A percentile compares a stretch with the other conserved stretches of the same genome.
Conservation (phyloP, 768 basidiomycete genomes). For the Tylopilus sp. region DNA sequence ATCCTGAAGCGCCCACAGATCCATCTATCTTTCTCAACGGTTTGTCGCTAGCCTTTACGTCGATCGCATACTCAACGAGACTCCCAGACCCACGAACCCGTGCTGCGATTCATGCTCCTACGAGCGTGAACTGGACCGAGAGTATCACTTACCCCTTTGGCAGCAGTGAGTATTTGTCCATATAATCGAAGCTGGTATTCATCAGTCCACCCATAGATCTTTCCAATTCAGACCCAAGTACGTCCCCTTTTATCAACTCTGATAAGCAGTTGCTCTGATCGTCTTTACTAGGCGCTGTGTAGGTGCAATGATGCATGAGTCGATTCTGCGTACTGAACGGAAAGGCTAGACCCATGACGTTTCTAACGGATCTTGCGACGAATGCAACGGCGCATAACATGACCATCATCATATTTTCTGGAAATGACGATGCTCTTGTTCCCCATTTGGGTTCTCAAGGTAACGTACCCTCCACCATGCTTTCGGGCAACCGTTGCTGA, state of each 20-base stretch:
- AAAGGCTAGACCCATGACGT: constrained; percentile 51
- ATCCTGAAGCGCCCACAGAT: constrained; percentile 48
- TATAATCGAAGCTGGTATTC: background rate
- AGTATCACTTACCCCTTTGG: constrained; percentile 35
- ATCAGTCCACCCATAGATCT: constrained; percentile 14
- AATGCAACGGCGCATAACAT: constrained; percentile 54
- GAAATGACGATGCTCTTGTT: constrained; percentile 66
- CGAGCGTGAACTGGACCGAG: constrained; percentile 45
- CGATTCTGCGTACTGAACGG: constrained; percentile 7
- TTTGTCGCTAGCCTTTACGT: constrained; percentile 25
- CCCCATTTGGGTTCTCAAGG: constrained; percentile 63
- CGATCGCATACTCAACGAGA: background rate
- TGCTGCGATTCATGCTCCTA: constrained; percentile 66
- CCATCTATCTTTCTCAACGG: constrained; percentile 61
- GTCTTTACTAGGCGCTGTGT: constrained; percentile 32
- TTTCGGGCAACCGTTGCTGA: constrained; percentile 3
- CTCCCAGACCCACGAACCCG: constrained; percentile 49
- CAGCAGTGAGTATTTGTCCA: constrained; percentile 21
- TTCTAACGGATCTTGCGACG: constrained; percentile 61
- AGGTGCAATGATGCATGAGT: constrained; percentile 8
- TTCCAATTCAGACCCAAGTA: constrained; percentile 31
- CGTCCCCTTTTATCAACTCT: constrained; percentile 4
- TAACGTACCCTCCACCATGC: constrained; percentile 24
- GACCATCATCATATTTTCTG: constrained; percentile 58
- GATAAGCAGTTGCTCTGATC: background rate